A percentile compares a stretch with the other conserved stretches of the same genome.
These are phyloP conservation scores for Salix exigua DNA, from an alignment of 345 rosid species.

Conservation along the genomic window DNA sequence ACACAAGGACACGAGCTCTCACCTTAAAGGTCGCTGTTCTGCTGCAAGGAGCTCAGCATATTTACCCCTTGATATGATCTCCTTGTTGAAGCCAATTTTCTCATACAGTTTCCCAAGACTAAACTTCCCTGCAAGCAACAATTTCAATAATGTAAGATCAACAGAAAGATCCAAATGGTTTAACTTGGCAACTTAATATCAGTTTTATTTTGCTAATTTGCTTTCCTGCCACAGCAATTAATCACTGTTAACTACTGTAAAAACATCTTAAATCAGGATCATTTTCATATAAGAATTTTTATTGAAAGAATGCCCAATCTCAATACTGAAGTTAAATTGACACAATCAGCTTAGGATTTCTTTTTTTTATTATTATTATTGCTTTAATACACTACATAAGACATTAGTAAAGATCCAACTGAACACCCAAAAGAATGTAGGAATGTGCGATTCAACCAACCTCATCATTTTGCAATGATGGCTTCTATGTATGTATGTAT, in stretches of 20 bases:
- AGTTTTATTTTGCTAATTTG: neutral
- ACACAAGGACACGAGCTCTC: conserved; percentile 14
- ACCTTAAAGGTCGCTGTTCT: conserved; percentile 88
- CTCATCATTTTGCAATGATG: neutral
- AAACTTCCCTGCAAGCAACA: conserved; percentile 57
- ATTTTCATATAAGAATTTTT: neutral
- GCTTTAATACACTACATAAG: neutral
- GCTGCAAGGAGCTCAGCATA: conserved; percentile 87
- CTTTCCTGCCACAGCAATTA: neutral
- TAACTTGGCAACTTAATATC: neutral
- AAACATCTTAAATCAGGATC: neutral
- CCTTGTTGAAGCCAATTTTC: conserved; percentile 87
- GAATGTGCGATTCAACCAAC: neutral
- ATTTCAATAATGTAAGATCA: neutral
- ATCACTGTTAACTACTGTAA: neutral
- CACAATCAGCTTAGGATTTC: neutral
- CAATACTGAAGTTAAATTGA: neutral
- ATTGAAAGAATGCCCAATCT: neutral
- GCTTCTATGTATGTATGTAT: neutral
- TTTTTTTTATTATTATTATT: too few species aligned
- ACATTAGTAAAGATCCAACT: too few species aligned
- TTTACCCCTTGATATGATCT: conserved; percentile 86
- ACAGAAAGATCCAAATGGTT: neutral
- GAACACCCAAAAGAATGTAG: too few species aligned
- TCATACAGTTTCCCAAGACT: conserved; percentile 80